Evolutionary conservation across 164 flowering plant genomes (phyloP).

Genomic region (Macadamia tetraphylla): DNA sequence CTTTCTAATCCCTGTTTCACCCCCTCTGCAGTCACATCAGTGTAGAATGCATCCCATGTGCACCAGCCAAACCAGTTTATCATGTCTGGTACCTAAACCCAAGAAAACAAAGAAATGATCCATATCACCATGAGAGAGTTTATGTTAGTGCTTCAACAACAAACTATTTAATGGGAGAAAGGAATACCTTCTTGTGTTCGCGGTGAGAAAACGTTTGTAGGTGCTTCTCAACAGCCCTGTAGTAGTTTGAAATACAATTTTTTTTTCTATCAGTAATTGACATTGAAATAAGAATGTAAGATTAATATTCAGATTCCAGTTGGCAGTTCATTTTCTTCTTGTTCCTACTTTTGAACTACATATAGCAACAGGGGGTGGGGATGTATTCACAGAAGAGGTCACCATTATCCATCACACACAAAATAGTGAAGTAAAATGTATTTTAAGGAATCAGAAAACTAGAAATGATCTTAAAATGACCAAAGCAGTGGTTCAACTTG

Average conservation of each 20-base stretch:
- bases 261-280: neutral
- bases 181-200: conserved; percentile 67
- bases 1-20: conserved; percentile 49
- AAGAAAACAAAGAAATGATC: neutral
- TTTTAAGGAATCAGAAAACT: no score
- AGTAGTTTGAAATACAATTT: neutral
- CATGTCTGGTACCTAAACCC: conserved; percentile 52
- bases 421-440: no score
- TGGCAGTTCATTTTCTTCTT: no score
- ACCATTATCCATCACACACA: no score
- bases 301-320: no score
- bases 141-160: no score
- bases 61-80: conserved; percentile 80
- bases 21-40: conserved; percentile 49
- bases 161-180: neutral
- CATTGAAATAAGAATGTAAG: no score
- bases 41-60: conserved; percentile 74
- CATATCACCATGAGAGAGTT: neutral
- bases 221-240: conserved; percentile 71
- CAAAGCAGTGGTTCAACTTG: no score
- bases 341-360: no score
- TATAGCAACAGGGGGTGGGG: no score
- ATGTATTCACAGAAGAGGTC: no score
- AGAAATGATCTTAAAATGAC: no score
- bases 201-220: conserved; percentile 74